Base-by-base conservation (phyloP, 768 basidiomycete species). In the Collybia mongolica region DNA sequence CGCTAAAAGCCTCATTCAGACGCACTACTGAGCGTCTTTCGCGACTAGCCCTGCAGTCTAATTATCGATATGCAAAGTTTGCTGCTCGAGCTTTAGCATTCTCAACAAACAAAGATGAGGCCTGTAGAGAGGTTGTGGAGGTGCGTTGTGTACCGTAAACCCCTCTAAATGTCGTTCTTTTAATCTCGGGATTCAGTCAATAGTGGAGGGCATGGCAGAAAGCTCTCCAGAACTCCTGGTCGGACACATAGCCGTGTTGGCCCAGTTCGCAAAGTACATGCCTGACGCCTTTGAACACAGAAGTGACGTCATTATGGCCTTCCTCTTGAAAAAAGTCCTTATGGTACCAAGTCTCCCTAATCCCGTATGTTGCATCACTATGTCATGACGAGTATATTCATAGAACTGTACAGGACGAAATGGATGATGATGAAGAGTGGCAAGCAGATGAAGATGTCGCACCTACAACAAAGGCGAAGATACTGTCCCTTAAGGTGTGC, bases 11-110 rank as follows among this genome's bases (percentile, higher is more conserved):
- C 9, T 5, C 19, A 6, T 39, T 9, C 52, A 93, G 90, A 62
- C 80, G 84, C 29, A 83, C 83, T 0, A 66, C 82, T 9, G 89
- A 93, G 22, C 76, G 84, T 14, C 72, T 89, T 11, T 69, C 68
- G 45, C 78, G 80, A 37, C 79, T 82, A 55, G 86, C 80, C 0
- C 58, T 84, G 24, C 81, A 81, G 20, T 75, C 80, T 3, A 79
- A 87, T 46, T 70, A 74, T 20, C 76, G 80, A 18, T 82, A 86
- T 54, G 88, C 92, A 17, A 98, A 98, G 65, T 95, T 91, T 64
- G 89, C 93, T 1, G 83, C 90, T 2, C 80, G 93, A 18, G 72
- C 90, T 28, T 61, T 96, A 18, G 80, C 85, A 1, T 78, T 77
- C 46, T 75, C 75, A 35, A 81, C 79, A 57, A 74, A 81, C 39